phyloP scores from a whole-genome alignment of 1,139 yeast genomes.

The Kodamaea suecica region DNA sequence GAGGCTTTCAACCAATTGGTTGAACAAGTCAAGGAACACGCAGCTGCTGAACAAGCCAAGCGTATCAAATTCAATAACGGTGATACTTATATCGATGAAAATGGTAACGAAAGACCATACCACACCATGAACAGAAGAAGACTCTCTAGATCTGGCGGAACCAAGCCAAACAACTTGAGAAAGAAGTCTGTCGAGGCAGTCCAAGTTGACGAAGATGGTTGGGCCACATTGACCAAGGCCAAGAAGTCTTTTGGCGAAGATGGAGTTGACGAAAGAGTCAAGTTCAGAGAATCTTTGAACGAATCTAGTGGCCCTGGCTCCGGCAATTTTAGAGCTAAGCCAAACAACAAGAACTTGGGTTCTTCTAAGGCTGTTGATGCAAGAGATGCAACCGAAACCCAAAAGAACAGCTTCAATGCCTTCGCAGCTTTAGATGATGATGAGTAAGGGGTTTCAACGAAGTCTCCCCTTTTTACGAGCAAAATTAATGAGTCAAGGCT shows the following conservation, averaged over 20 bases:
- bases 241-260: conserved; percentile 52
- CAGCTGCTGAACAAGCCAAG: conserved; percentile 33
- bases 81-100: conserved; percentile 48
- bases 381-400: conserved; percentile 66
- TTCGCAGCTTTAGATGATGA: conserved; percentile 74
- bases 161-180: conserved; percentile 45
- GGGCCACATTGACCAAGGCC: conserved; percentile 65
- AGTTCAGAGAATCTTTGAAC: conserved; percentile 46
- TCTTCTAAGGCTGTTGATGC: conserved; percentile 72
- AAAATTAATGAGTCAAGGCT: no score
- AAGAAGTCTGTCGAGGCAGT: conserved; percentile 57
- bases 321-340: conserved; percentile 50
- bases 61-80: conserved; percentile 40
- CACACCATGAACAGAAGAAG: conserved; percentile 56
- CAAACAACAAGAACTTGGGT: conserved; percentile 71
- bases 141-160: conserved; percentile 51
- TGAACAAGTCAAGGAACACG: conserved; percentile 56
- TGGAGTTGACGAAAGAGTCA: conserved; percentile 43
- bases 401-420: conserved; percentile 66
- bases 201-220: conserved; percentile 70
- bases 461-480: no score
- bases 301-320: conserved; percentile 22
- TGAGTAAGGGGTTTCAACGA: no score
- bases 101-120: conserved; percentile 49
- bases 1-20: conserved; percentile 63